These are phyloP conservation scores for Aureobasidium leucospermi DNA, from an alignment of 2,329 filamentous ascomycete genomes.

Conservation along the genomic window DNA sequence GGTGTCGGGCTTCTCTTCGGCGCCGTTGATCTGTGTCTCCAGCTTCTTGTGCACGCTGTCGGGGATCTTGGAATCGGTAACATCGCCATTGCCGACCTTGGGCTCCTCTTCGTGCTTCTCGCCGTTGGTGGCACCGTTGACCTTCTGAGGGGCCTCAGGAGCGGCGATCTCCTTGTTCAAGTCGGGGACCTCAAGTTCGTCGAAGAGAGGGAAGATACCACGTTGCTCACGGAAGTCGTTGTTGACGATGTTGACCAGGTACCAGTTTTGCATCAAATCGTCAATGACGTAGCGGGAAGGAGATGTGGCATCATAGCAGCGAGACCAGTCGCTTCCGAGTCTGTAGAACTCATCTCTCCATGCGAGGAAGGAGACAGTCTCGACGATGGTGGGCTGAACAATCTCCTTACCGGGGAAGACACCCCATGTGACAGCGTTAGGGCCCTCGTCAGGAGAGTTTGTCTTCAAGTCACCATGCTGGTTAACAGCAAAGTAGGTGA, in stretches of 20 bases:
- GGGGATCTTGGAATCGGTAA: conserved; percentile 5
- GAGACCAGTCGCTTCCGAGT: conserved; percentile 87
- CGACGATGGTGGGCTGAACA: conserved; percentile 99
- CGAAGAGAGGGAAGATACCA: conserved; percentile 79
- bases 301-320: conserved; percentile 71
- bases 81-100: not conserved
- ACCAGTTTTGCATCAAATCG: conserved; percentile 82
- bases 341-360: conserved; percentile 98
- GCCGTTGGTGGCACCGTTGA: conserved; percentile 2
- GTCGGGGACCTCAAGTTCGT: conserved; percentile 63
- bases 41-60: conserved; percentile 13
- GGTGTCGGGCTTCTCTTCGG: not conserved
- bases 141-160: not conserved
- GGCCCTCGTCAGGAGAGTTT: conserved; percentile 70
- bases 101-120: not conserved
- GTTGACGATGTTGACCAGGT: conserved; percentile 92
- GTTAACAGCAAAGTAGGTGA: conserved; percentile 93
- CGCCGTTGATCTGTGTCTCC: conserved; percentile 4
- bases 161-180: conserved; percentile 41
- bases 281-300: conserved; percentile 75
- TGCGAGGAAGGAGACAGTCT: conserved; percentile 92
- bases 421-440: conserved; percentile 98
- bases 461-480: conserved; percentile 74
- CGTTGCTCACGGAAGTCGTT: conserved; percentile 89
- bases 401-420: conserved; percentile 99